Percentiles rank a stretch among this genome's conserved stretches.
Conservation (phyloP, 306 rosid genomes). For the Quercus cerris region DNA sequence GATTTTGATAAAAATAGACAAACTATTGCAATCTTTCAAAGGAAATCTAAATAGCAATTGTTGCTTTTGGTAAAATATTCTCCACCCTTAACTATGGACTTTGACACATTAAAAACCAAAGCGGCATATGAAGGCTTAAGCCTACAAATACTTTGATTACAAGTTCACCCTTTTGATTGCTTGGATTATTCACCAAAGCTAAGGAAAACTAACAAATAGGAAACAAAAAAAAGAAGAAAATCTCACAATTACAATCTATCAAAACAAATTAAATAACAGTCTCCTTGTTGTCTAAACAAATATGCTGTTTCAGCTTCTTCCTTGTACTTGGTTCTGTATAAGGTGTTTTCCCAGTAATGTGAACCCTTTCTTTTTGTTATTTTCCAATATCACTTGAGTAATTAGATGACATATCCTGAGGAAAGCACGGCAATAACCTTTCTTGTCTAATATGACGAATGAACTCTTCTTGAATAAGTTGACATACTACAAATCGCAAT, state of each 20-base stretch:
- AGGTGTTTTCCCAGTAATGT: constrained; percentile 16
- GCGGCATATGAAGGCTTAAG: not conserved
- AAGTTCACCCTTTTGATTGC: constrained; percentile 43
- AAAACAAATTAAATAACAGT: constrained; percentile 35
- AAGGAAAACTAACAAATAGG: constrained; percentile 36
- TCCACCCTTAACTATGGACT: not conserved
- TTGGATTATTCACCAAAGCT: constrained; percentile 47
- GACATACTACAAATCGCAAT: constrained; percentile 34
- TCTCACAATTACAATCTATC: constrained; percentile 57
- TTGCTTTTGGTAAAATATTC: not conserved
- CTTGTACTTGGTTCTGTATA: constrained; percentile 35
- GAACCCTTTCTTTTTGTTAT: constrained; percentile 16
- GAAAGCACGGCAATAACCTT: constrained; percentile 33
- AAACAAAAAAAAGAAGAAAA: constrained; percentile 38
- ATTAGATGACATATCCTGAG: constrained; percentile 8
- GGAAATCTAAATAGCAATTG: not conserved
- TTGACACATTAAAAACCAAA: not conserved
- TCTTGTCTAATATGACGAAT: constrained; percentile 26
- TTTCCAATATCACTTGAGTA: constrained; percentile 27
- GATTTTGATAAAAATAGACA: not conserved
- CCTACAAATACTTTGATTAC: constrained; percentile 33
- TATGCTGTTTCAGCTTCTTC: constrained; percentile 36
- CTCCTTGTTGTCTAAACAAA: constrained; percentile 44
- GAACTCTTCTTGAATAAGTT: constrained; percentile 27
- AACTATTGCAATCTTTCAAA: not conserved